These are phyloP conservation scores for Trichoderma oligosporum DNA, from an alignment of 2,329 filamentous ascomycete species.

Conservation along the genomic window DNA sequence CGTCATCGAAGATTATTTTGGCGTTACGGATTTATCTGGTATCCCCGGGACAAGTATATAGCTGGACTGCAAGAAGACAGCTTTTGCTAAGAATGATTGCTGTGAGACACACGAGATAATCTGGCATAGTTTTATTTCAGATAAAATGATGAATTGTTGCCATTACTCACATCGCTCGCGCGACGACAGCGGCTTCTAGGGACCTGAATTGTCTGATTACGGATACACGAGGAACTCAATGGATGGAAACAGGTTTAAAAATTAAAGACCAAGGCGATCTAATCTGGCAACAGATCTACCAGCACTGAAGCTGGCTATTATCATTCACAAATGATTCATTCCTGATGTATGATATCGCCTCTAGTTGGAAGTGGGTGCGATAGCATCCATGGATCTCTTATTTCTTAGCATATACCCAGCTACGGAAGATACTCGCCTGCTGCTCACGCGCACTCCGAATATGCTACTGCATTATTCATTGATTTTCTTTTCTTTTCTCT, in stretches of 20 bases:
- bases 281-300: constrained; percentile 35
- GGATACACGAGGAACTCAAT: background rate
- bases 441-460: constrained; percentile 9
- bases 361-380: background rate
- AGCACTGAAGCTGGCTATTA: constrained; percentile 24
- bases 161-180: background rate
- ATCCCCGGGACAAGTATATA: constrained; percentile 7
- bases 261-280: constrained; percentile 25
- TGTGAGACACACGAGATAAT: background rate
- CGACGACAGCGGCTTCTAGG: background rate
- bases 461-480: constrained; percentile 7
- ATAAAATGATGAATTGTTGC: background rate
- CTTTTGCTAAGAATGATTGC: background rate
- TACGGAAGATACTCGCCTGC: background rate
- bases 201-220: background rate
- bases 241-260: constrained; percentile 14
- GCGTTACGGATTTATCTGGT: constrained; percentile 22
- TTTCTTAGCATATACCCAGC: background rate
- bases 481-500: background rate
- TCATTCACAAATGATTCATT: constrained; percentile 5
- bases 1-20: constrained; percentile 1
- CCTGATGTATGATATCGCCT: background rate
- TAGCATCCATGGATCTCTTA: background rate
- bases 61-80: background rate
- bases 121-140: background rate